Conservation (phyloP, 2,329 filamentous ascomycete genomes). For the Leptodontidium sp. region DNA sequence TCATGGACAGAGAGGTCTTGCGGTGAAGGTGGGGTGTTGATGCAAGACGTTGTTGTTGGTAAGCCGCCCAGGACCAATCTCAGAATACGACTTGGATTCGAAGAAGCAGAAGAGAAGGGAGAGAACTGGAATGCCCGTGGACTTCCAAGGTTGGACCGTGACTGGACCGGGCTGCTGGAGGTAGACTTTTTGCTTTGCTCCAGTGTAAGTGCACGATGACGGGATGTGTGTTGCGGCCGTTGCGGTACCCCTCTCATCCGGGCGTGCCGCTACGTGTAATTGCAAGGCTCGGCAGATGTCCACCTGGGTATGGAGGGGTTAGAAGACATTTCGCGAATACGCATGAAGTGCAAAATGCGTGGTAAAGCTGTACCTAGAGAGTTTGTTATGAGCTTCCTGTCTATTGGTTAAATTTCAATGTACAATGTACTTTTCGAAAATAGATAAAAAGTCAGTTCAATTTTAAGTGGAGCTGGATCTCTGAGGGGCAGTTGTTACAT, state of each 20-base stretch:
- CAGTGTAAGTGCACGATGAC: background rate
- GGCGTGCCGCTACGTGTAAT: constrained; percentile 3
- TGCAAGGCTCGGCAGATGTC: background rate
- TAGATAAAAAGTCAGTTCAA: background rate
- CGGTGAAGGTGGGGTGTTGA: constrained; percentile 7
- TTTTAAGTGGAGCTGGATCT: background rate
- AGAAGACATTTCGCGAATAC: background rate
- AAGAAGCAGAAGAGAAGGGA: background rate
- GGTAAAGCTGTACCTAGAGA: too few species aligned
- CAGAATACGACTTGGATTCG: background rate
- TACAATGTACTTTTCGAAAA: background rate
- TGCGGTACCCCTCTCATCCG: constrained; percentile 1
- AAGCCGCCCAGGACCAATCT: background rate
- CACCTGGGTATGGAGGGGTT: background rate
- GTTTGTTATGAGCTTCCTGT: too few species aligned
- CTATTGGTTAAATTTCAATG: too few species aligned
- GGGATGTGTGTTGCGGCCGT: background rate
- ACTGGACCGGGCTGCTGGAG: background rate
- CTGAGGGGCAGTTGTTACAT: background rate
- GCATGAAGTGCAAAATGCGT: background rate
- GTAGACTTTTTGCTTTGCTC: background rate
- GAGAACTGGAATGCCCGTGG: background rate
- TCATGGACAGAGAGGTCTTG: constrained; percentile 2
- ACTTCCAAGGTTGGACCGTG: background rate
- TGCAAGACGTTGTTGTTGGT: constrained; percentile 3